These are phyloP conservation scores for Fusarium incarnatum DNA, from an alignment of 2,329 filamentous ascomycete genomes.

Conservation along the genomic window DNA sequence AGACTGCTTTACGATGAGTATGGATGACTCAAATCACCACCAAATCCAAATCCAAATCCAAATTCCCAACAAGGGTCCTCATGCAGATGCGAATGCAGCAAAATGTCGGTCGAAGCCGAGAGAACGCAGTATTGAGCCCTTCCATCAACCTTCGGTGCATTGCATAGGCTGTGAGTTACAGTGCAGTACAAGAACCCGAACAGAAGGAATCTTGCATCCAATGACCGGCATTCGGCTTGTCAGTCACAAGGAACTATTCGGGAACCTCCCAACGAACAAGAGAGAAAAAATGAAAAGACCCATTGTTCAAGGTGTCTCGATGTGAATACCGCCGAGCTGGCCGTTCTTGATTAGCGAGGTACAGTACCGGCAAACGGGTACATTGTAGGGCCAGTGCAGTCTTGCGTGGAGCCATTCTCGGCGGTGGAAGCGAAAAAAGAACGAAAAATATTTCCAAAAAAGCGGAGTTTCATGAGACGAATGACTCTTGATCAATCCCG, in stretches of 20 bases:
- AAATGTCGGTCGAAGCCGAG: slow-evolving; percentile 22
- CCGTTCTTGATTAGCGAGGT: slow-evolving; percentile 25
- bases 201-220: slow-evolving; percentile 25
- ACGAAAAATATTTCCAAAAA: slow-evolving; percentile 31
- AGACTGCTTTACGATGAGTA: slow-evolving; percentile 14
- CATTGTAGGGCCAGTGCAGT: not conserved
- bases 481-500: slow-evolving; percentile 37
- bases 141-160: slow-evolving; percentile 15
- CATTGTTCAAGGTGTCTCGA: slow-evolving; percentile 14
- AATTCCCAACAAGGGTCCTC: slow-evolving; percentile 2
- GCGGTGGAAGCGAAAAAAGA: slow-evolving; percentile 34
- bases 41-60: not conserved
- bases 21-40: slow-evolving; percentile 13
- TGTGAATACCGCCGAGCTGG: slow-evolving; percentile 30
- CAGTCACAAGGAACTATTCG: not conserved
- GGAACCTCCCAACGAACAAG: slow-evolving; percentile 2
- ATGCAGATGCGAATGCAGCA: slow-evolving; percentile 8
- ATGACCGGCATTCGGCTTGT: slow-evolving; percentile 4
- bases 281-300: not conserved
- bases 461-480: slow-evolving; percentile 25
- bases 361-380: slow-evolving; percentile 6
- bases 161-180: slow-evolving; percentile 14
- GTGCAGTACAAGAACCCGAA: slow-evolving; percentile 2
- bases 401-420: slow-evolving; percentile 22
- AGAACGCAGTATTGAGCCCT: slow-evolving; percentile 11